phyloP scores from a whole-genome alignment of 306 rosid species.

The Cucurbita pepo region DNA sequence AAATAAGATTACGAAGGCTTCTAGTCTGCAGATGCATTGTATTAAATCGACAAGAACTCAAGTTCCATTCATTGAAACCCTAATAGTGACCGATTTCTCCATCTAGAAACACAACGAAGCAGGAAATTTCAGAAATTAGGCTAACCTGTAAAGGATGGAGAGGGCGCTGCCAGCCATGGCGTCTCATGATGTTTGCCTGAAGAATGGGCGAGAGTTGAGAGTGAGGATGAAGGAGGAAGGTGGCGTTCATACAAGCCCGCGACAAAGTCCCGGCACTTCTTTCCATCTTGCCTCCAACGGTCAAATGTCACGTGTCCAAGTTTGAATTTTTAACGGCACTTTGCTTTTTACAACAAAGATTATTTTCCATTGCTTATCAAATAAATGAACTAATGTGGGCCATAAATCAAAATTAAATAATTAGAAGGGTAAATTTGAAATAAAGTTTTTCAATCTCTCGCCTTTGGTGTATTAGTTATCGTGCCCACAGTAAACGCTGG shows the following conservation, averaged over 20 bases:
- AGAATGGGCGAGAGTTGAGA: background rate
- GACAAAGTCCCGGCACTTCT: background rate
- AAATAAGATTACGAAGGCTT: no score
- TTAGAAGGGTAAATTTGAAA: no score
- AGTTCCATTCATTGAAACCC: no score
- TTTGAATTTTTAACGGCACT: background rate
- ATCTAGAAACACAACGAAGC: background rate
- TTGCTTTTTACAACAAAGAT: background rate
- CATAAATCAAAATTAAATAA: no score
- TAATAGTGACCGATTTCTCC: no score
- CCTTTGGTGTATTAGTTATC: background rate
- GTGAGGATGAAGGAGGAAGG: background rate
- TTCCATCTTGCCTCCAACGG: background rate
- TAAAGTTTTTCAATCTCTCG: no score
- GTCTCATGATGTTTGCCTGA: slow-evolving; percentile 29
- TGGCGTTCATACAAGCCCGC: background rate
- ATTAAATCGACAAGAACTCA: no score
- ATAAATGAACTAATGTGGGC: no score
- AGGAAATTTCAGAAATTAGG: background rate
- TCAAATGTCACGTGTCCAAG: background rate
- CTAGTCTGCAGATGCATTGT: no score
- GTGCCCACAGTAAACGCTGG: background rate
- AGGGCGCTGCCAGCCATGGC: slow-evolving; percentile 95
- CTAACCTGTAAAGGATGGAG: slow-evolving; percentile 79
- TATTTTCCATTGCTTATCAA: no score